Base-by-base conservation (phyloP, 2,329 filamentous ascomycete species). In the Lachnellula occidentalis region DNA sequence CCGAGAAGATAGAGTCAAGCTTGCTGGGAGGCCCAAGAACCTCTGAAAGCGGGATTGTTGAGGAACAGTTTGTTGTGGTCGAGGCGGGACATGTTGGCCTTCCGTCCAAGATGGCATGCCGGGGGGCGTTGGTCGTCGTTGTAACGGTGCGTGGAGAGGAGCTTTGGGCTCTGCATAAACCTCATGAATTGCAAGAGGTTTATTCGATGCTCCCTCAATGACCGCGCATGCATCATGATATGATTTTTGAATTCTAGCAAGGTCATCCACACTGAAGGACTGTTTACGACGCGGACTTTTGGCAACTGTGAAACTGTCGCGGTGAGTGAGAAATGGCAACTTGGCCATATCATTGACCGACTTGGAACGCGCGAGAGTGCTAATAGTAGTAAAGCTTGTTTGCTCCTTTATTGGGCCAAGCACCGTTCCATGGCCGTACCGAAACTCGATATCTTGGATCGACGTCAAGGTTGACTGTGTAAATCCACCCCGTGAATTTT, bases 371-470 rank as follows among this genome's bases (percentile, higher is more conserved):
- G 51, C 37, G 57, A 59, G 31, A n/a, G 56, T 63, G 12, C 68
- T 64, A 15, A 73, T 63, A 2, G 72, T 73, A 5, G 65, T 58
- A 50, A 62, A 62, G 59, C 71, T 73, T 51, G 68, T 71, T 60
- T 73, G 69, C 62, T 75, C 73, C n/a, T 67, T 63, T 58, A 75
- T 75, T 14, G 73, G 72, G 19, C 68, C 64, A 1, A 75, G 66
- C 27, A 69, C 62, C 4, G 72, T 74, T 19, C 72, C 72, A 53
- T 67, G 64, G 19, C 72, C 72, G 56, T 75, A 75, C 2, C 69
- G 60, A 58, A 75, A 73, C 34, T 64, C 47, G 0, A 48, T 47
- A 12, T 63, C 54, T 21, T 61, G 53, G 3, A 55, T 42, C 12
- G 46, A 14, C 21, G 5, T 45, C 24, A 4, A 2, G 5, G 34